These are phyloP conservation scores for Yueomyces sinensis DNA, from an alignment of 805 yeast species.

Conservation along the genomic window DNA sequence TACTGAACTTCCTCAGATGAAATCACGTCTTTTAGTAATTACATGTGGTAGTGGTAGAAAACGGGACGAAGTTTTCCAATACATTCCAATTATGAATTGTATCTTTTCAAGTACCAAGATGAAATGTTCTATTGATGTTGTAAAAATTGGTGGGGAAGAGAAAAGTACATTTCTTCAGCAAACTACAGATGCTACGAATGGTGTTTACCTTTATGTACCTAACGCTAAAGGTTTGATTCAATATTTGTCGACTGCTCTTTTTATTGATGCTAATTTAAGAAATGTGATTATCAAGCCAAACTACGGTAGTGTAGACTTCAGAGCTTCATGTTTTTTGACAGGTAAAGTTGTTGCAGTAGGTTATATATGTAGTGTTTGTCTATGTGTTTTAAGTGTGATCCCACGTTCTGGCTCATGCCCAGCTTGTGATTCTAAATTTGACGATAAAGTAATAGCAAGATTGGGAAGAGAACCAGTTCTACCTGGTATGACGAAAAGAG, in stretches of 20 bases:
- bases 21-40: conserved; percentile 52
- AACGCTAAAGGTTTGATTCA: conserved; percentile 72
- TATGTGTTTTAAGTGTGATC: conserved; percentile 57
- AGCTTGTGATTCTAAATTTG: conserved; percentile 73
- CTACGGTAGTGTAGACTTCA: conserved; percentile 74
- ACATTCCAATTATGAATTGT: conserved; percentile 88
- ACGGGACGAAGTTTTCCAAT: conserved; percentile 66
- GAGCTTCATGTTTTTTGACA: conserved; percentile 88
- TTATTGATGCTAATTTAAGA: conserved; percentile 74
- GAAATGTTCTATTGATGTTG: conserved; percentile 82
- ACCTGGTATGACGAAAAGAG: conserved; percentile 6
- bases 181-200: conserved; percentile 90
- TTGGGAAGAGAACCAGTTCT: conserved; percentile 32
- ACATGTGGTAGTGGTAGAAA: conserved; percentile 38
- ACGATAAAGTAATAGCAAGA: conserved; percentile 43
- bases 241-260: conserved; percentile 67
- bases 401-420: conserved; percentile 69
- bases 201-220: conserved; percentile 61
- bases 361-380: conserved; percentile 87
- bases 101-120: conserved; percentile 92
- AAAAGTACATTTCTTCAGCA: conserved; percentile 83
- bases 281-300: conserved; percentile 71
- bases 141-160: conserved; percentile 41
- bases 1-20: conserved; percentile 27
- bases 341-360: conserved; percentile 90